Base-by-base conservation (phyloP, 1,139 yeast species). In the Suhomyces kunorum region DNA sequence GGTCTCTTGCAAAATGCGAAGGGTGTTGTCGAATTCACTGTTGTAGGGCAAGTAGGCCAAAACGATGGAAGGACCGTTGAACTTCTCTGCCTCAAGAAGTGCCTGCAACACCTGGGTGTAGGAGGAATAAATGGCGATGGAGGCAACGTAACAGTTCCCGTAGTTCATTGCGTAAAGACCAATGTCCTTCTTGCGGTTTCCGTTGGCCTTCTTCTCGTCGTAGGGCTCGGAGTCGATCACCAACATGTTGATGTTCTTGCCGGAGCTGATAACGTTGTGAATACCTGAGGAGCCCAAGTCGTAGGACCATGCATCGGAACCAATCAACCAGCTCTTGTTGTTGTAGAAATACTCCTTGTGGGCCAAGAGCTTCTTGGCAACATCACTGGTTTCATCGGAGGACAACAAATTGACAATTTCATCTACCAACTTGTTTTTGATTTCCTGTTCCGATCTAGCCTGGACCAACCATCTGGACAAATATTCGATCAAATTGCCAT, bases 131-230 rank as follows among this genome's bases (percentile, higher is more conserved):
- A 90, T 84, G 17, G 98, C 98, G 38, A 89, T 92, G 14, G 96
- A 88, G 6, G 98, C 96, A 49, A 90, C 97, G 57, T 89, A 90
- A 38, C 87, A 83, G 45, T 83, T 80, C 46, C 95, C 95, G 55
- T 85, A 88, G 66, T 88, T 88, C 96, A 90, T 87, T 38, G 97
- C 97, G 59, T 88, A 92, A 40, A 90, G 71, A 45, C 98, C 98
- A 51, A 90, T 82, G 61, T 92, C 96, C 68, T 90, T 90, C 73
- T 92, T 90, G 56, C 95, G 81, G 56, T 68, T 64, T 7, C 70
- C 67, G 38, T 64, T 54, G 38, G 62, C 50, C 38, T 61, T 55
- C 39, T 60, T 52, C 8, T 45, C 50, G 16, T 48, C 43, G 52
- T 79, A 81, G n/a, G 96, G 94, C 57, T 88, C 92, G n/a, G 94